Percentiles rank a stretch among this genome's conserved stretches.
phyloP scores from a whole-genome alignment of 2,329 filamentous ascomycete species.

The Cytospora piceae region DNA sequence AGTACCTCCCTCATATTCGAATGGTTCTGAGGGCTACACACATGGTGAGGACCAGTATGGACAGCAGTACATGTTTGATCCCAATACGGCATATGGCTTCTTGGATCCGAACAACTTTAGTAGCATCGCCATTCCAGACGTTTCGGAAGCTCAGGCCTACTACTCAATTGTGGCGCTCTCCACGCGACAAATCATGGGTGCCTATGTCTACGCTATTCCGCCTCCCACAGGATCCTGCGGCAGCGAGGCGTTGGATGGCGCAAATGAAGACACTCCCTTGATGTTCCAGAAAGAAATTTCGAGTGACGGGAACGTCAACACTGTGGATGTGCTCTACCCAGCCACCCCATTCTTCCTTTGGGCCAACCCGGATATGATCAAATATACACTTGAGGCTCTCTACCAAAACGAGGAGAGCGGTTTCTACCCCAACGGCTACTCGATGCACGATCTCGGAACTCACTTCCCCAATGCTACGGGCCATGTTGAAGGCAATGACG shows the following conservation, averaged over 20 bases:
- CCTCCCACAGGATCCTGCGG: constrained; percentile 42
- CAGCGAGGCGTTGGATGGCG: constrained; percentile 2
- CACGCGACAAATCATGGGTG: constrained; percentile 77
- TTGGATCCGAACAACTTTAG: constrained; percentile 71
- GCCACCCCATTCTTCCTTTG: constrained; percentile 84
- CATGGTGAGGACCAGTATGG: constrained; percentile 20
- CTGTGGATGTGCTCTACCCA: constrained; percentile 84
- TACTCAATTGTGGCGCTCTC: constrained; percentile 79
- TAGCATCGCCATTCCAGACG: constrained; percentile 66
- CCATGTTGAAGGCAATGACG: constrained; percentile 67
- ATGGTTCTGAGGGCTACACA: constrained; percentile 3
- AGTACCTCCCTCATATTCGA: neutral
- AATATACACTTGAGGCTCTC: constrained; percentile 76
- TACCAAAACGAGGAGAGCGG: constrained; percentile 80
- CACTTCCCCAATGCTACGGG: constrained; percentile 76
- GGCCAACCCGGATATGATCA: constrained; percentile 78
- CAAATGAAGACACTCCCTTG: constrained; percentile 58
- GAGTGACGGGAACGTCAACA: constrained; percentile 81
- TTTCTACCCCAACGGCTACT: constrained; percentile 79
- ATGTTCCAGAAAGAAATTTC: constrained; percentile 85
- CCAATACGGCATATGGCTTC: constrained; percentile 34
- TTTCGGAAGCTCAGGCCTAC: constrained; percentile 70
- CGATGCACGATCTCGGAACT: constrained; percentile 73
- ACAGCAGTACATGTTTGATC: constrained; percentile 32
- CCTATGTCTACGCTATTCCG: constrained; percentile 73